phyloP scores from a whole-genome alignment of 495 filamentous ascomycete genomes.

The Corynascus novoguineensis region DNA sequence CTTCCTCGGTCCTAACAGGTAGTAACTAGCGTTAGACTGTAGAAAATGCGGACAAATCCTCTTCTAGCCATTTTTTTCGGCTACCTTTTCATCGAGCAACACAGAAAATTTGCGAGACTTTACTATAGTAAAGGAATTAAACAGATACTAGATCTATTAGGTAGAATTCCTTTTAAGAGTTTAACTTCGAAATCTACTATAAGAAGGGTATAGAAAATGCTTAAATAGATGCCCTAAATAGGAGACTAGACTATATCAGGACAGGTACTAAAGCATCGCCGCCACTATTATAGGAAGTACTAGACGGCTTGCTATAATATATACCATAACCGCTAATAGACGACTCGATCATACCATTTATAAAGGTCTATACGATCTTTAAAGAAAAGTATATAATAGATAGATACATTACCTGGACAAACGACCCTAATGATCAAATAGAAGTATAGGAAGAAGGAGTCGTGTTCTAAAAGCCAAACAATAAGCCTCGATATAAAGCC shows the following conservation, averaged over 20 bases:
- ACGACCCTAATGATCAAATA: no score
- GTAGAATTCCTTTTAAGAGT: slow-evolving; percentile 22
- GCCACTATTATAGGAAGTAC: not conserved
- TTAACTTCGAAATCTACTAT: slow-evolving; percentile 32
- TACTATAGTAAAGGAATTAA: slow-evolving; percentile 25
- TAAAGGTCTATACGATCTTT: no score
- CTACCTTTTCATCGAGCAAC: no score
- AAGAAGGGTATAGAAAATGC: slow-evolving; percentile 11
- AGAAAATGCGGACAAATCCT: no score
- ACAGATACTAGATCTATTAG: slow-evolving; percentile 22
- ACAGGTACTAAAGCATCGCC: not conserved
- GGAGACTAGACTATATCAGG: not conserved
- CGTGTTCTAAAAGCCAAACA: no score
- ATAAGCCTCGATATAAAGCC: not conserved
- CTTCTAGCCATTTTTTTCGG: no score
- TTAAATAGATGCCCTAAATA: slow-evolving; percentile 11
- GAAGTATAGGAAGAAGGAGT: not conserved
- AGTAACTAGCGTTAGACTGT: no score
- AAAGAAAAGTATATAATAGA: no score
- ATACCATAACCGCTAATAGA: not conserved
- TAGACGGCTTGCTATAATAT: not conserved
- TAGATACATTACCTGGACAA: no score
- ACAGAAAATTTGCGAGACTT: slow-evolving; percentile 19
- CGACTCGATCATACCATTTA: no score
- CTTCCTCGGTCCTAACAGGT: no score